Evolutionary conservation across 108 stramenopile species (phyloP), one percentile per base, ranked within the genome.

Genomic region (Cyclotella atomus): DNA sequence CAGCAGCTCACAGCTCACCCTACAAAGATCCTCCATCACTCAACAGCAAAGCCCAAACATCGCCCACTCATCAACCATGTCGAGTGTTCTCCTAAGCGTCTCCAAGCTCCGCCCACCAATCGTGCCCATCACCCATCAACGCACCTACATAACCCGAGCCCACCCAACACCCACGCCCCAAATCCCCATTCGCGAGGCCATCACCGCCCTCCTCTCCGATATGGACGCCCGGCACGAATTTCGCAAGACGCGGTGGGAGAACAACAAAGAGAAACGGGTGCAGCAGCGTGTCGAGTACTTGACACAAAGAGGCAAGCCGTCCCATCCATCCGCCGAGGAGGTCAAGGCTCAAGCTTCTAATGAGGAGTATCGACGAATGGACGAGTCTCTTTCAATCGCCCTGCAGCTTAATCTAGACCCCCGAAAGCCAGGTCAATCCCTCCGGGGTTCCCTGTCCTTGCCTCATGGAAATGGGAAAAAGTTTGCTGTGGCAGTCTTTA

Each of bases 381-480:
- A 94, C 62, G 90, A 98, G 75, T 93, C 94, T 6, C 71, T 98
- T 17, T 96, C 97, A 34, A 21, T 98, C 59, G 91, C 94, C 16
- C 54, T 98, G 33, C 89, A 92, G 52, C 75, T 97, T 41, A 95
- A 95, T 77, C 60, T 99, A 1, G 98, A 99, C 82, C 97, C 97
- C 10, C 87, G 98, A 25, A 97, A 97, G 76, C 91, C 97, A 8
- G 95, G 95, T 45, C 97, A 99, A 71, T 83, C 86, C 8, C 65
- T 99, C 4, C 87, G 97, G 38, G 97, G 97, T 57, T 83, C 89
- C 0, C 61, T 94, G 24, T 59, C 66, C n/a, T 77, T 99, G 29
- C 98, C 98, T 15, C 86, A 96, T 73, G 97, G 97, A 29, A 97
- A 87, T 28, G 98, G 98, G 9, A 96, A 96, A 64, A 71, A 74